Base-by-base conservation (phyloP, 2,329 filamentous ascomycete genomes). In the Byssoonygena ceratinophila region DNA sequence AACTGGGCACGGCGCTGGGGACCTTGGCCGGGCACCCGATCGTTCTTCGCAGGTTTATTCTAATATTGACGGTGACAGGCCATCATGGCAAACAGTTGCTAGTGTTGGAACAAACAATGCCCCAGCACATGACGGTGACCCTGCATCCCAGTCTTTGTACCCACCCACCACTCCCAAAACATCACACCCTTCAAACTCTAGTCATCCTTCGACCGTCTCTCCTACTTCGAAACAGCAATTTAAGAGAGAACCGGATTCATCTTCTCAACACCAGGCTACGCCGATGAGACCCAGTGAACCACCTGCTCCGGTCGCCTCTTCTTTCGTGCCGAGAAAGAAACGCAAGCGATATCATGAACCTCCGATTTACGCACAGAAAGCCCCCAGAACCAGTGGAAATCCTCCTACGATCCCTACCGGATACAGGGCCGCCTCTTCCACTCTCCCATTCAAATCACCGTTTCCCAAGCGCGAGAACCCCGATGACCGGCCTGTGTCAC, bases 271-370 rank as follows among this genome's bases (percentile, higher is more conserved):
- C n/a, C 55, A 54, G 27, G 31, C 44, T 25, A 43, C 18, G 47
- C n/a, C 40, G 32, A 51, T 41, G 53, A 53, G 25, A 32, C 39
- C 31, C 31, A 20, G 5, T 20, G 49, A 45, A 6, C 34, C 27
- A 18, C 29, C 23, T 16, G 45, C 45, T 46, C 32, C 31, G 27
- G 52, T 48, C 14, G 14, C 47, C 8, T 36, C 47, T 3, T 32
- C 55, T 9, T 46, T 52, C 18, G 69, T 66, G 18, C 73, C 71
- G 16, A 70, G 71, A 14, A 70, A 67, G 56, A 79, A 78, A 59
- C 68, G 74, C 55, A 68, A 70, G 54, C 70, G 76, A 46, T 76
- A 76, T 56, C 69, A 72, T 43, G 75, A 78, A 59, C 72, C 75
- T 29, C 77, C 77, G 2, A 73, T 78, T 34, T 80, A 67, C 60